Conservation (phyloP, 2,329 filamentous ascomycete species). For the Furcasterigmium sp. region DNA sequence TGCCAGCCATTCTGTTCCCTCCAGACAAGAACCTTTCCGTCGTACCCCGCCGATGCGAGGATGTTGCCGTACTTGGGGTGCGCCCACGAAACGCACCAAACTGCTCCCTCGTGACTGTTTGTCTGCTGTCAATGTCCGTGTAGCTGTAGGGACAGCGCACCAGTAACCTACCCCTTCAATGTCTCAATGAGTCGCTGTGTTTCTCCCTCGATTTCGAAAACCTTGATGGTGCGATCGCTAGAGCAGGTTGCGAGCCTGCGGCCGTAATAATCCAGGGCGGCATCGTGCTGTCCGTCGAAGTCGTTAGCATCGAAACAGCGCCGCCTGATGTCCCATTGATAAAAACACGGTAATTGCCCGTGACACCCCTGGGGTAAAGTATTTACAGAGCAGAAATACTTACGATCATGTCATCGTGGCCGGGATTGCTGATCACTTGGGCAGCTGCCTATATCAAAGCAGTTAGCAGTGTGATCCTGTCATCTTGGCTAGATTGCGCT, state of each 20-base stretch:
- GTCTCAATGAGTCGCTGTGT: conserved; percentile 87
- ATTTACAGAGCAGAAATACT: too few species aligned
- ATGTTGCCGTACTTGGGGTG: conserved; percentile 99
- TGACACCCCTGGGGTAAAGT: too few species aligned
- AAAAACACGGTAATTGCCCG: too few species aligned
- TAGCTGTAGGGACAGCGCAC: neutral
- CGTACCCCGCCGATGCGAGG: conserved; percentile 89
- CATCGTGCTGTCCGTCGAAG: conserved; percentile 73
- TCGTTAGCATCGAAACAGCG: neutral
- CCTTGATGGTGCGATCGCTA: conserved; percentile 98
- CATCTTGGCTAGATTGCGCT: neutral
- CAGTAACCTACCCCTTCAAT: conserved; percentile 72
- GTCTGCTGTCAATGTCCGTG: neutral
- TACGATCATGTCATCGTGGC: conserved; percentile 99
- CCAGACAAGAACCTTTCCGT: conserved; percentile 98
- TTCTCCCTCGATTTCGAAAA: conserved; percentile 96
- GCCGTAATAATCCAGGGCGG: conserved; percentile 97
- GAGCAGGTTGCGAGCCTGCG: conserved; percentile 94
- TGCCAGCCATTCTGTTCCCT: conserved; percentile 81
- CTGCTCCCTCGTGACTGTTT: conserved; percentile 84
- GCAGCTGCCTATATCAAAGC: conserved; percentile 18
- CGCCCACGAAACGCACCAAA: conserved; percentile 97
- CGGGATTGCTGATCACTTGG: conserved; percentile 39
- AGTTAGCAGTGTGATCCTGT: neutral
- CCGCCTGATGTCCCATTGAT: too few species aligned